Evolutionary conservation across 192 early-diverging fungal genomes (phyloP), one percentile per base, ranked within the genome.

Genomic region (Podila epigama): DNA sequence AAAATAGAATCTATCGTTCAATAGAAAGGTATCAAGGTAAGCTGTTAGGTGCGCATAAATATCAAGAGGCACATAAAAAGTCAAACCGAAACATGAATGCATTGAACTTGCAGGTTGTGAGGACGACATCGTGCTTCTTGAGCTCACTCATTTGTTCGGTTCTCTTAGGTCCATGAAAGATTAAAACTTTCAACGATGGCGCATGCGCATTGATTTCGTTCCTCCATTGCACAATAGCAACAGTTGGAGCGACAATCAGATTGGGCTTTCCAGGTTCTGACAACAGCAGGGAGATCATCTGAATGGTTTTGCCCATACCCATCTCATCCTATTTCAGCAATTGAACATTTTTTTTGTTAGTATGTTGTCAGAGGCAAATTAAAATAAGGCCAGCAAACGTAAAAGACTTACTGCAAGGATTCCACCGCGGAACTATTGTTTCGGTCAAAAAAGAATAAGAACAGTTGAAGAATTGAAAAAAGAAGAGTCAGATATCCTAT

Each of bases 231-330:
- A 93, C 60, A 39, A 97, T 85, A 5, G 96, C 96, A 12, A 96
- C 95, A 0, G 93, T 94, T 2, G 96, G 96, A 10, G 90, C 92
- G 13, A 97, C 61, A 39, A 97, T 92, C 67, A 97, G 80, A 56
- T 90, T 97, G 9, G 93, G 92, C 25, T 85, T 85, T 15, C 83
- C 80, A 4, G 82, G 83, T 54, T 90, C 89, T 35, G 83, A 79
- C 11, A 93, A 81, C 27, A 98, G 61, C 22, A 98, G 82, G 9
- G 91, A 88, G 29, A 98, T 95, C 51, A 92, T 92, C 70, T 97
- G 94, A 67, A 98, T 92, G 4, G 96, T 98, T 79, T 98, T 98
- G 52, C 94, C 92, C 92, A 92, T 92, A 27, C 95, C 95, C 95
- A 96, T 97, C 60, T 96, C 92, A 81, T 95, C 92, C 85, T 86